Evolutionary conservation across 2,329 filamentous ascomycete species (phyloP).

Genomic region (Balansia obtecta): DNA sequence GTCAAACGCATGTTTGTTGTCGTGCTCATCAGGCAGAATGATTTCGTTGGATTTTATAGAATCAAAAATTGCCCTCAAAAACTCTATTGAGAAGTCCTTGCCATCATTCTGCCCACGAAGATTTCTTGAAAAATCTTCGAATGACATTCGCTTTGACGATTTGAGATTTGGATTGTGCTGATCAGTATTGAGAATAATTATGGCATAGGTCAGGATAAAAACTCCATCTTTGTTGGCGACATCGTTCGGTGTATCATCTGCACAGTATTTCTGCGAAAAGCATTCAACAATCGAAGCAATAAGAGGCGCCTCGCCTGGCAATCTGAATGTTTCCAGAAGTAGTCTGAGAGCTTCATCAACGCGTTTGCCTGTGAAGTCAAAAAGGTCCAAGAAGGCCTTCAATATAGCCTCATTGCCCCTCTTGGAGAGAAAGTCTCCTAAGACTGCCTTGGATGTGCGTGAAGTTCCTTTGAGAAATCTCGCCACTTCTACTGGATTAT

Average conservation of each 20-base stretch:
- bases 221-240: constrained; percentile 79
- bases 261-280: constrained; percentile 78
- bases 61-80: constrained; percentile 76
- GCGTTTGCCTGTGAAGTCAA: constrained; percentile 76
- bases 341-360: constrained; percentile 82
- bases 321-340: constrained; percentile 81
- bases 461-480: constrained; percentile 78
- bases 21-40: constrained; percentile 91
- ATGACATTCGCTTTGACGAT: constrained; percentile 67
- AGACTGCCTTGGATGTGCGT: constrained; percentile 74
- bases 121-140: constrained; percentile 73
- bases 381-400: constrained; percentile 71
- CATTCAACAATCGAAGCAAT: constrained; percentile 85
- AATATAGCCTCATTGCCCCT: constrained; percentile 77
- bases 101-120: constrained; percentile 81
- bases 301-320: constrained; percentile 84
- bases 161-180: constrained; percentile 90
- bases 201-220: constrained; percentile 86
- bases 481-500: constrained; percentile 68
- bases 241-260: constrained; percentile 54
- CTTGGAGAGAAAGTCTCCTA: constrained; percentile 91
- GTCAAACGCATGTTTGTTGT: constrained; percentile 92
- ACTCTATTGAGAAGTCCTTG: constrained; percentile 72
- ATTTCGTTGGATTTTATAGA: constrained; percentile 91
- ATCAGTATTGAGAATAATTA: constrained; percentile 96